Evolutionary conservation across 2,329 filamentous ascomycete species (phyloP), one percentile per base, ranked within the genome.

Genomic region (Microsporum ferrugineum): DNA sequence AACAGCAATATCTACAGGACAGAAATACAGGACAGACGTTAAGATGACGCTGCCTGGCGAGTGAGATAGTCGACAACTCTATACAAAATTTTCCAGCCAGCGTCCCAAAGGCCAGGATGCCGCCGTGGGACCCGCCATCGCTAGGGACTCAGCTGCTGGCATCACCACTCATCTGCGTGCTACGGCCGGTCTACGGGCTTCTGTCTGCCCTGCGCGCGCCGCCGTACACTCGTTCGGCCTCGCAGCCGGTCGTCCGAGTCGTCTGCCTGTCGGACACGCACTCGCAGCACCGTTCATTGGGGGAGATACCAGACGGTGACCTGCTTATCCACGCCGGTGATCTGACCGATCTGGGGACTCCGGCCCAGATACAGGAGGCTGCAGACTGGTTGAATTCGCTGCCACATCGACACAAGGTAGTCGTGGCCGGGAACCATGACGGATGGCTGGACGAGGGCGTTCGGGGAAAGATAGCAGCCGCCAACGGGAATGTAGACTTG

Each of bases 191-290:
- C 63, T 88, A 91, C 75, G 77, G 79, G 62, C 59, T 87, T 56
- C 75, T 92, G 61, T 81, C 87, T 39, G 77, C 79, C 67, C 80
- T 95, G 2, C 87, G 89, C 33, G 86, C 88, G 1, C 73, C 79
- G 8, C 84, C 88, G 0, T 83, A 84, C 66, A 77, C 72, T 14
- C 82, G 85, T 8, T 80, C 84, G 1, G 77, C 77, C 36, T 76
- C 79, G 49, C 65, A 71, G 60, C 77, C 76, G 0, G 76, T 82
- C 5, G 83, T 96, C 69, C 85, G 85, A 63, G 81, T 96, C 31
- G 88, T 96, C 65, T 95, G 89, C 75, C 84, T 96, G 65, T 92
- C 90, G 7, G 92, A 96, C 75, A 96, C 92, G 0, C 92, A 96
- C 75, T 67, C 78, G n/a, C 79, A 95, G 0, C 66, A 49, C 17